Evolutionary conservation across 2,329 filamentous ascomycete genomes (phyloP).

Genomic region (Fusarium subglutinans): DNA sequence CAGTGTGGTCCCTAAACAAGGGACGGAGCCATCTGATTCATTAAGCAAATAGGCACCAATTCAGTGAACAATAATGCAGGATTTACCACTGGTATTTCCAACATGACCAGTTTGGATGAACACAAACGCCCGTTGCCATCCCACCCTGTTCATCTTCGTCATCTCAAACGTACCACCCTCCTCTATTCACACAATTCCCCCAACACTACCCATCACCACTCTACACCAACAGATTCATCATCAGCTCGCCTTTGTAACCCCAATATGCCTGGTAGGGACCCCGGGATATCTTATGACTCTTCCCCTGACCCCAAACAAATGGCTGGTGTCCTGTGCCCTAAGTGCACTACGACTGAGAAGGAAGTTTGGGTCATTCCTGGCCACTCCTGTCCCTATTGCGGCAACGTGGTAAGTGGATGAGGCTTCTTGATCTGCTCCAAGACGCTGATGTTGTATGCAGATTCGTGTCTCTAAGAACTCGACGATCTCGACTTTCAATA

Average conservation of each 20-base stretch:
- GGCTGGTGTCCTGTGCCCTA: background rate
- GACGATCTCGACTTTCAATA: background rate
- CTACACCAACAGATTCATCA: accelerated
- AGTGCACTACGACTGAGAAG: background rate
- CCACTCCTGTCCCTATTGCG: background rate
- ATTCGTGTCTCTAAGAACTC: background rate
- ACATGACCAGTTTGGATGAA: accelerated
- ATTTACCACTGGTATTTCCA: background rate
- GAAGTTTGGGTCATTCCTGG: background rate
- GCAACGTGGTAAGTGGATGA: background rate
- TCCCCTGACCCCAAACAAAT: background rate
- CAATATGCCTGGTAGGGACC: background rate
- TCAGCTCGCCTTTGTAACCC: accelerated
- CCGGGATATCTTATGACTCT: background rate
- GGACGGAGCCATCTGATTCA: background rate
- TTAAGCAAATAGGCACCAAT: accelerated
- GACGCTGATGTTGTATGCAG: accelerated
- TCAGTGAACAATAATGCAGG: too few relatives aligned
- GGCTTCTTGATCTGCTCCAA: accelerated
- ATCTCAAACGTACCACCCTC: background rate
- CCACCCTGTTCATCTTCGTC: accelerated
- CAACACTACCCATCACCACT: too few relatives aligned
- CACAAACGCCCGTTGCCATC: accelerated
- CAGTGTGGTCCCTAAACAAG: background rate
- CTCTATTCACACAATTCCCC: accelerated